Conservation (phyloP, 192 early-diverging fungal genomes). For the Mortierella antarctica region DNA sequence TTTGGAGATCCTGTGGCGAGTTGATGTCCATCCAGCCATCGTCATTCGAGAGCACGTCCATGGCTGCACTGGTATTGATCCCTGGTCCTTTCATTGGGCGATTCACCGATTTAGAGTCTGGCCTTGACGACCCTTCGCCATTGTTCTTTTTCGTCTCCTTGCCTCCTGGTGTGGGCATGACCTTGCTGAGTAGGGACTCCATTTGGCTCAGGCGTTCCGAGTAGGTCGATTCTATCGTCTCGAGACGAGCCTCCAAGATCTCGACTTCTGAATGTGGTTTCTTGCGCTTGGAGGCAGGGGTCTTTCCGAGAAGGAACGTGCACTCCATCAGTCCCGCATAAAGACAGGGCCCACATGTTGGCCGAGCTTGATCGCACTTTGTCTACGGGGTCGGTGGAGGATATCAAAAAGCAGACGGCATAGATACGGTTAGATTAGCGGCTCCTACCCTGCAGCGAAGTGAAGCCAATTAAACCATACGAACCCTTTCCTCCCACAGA, state of each 20-base stretch:
- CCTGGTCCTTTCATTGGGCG: conserved; percentile 1
- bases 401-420: not conserved
- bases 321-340: conserved; percentile 54
- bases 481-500: no score
- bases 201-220: conserved; percentile 44
- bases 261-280: conserved; percentile 49
- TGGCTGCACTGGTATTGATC: conserved; percentile 8
- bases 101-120: not conserved
- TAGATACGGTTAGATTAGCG: not conserved
- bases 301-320: conserved; percentile 48
- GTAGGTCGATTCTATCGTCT: conserved; percentile 45
- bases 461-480: no score
- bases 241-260: conserved; percentile 43
- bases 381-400: conserved; percentile 18
- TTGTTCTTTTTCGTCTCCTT: not conserved
- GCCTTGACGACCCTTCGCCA: conserved; percentile 13
- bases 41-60: conserved; percentile 20
- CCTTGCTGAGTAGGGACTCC: conserved; percentile 50
- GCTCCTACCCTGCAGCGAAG: no score
- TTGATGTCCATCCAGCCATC: conserved; percentile 49
- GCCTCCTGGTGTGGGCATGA: conserved; percentile 34
- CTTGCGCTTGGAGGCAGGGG: conserved; percentile 47
- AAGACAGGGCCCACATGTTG: conserved; percentile 51
- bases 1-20: conserved; percentile 31
- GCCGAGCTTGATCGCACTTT: conserved; percentile 49